Evolutionary conservation across 202 grass and related monocot species (phyloP).

Genomic region (Bolboschoenoplectus hybrid): DNA sequence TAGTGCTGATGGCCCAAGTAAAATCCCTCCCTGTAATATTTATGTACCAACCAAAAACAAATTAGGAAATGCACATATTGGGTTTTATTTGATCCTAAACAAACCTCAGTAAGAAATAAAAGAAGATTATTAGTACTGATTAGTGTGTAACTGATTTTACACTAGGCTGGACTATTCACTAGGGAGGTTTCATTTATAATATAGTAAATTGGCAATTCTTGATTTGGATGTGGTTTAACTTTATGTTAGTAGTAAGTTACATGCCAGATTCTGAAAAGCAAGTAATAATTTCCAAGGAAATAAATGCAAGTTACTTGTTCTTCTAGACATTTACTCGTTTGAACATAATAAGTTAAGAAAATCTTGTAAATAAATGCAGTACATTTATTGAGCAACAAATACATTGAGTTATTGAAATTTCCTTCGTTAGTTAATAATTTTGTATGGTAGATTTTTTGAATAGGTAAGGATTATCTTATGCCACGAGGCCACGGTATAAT

Average conservation of each 20-base stretch:
- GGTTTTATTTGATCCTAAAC: too few species aligned
- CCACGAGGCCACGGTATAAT: neutral
- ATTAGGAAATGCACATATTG: neutral
- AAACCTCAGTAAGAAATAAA: neutral
- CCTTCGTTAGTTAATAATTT: neutral
- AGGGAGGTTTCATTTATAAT: neutral
- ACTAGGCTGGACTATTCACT: neutral
- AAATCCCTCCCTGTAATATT: conserved; percentile 59
- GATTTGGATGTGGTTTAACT: neutral
- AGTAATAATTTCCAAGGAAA: too few species aligned
- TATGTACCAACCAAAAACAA: neutral
- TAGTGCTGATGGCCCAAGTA: conserved; percentile 74
- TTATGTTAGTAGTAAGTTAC: neutral
- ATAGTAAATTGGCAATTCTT: neutral
- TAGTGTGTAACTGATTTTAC: neutral
- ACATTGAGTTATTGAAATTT: neutral
- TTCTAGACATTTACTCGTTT: neutral
- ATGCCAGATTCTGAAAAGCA: neutral
- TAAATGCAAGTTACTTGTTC: conserved; percentile 12
- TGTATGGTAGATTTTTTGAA: neutral
- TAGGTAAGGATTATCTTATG: neutral
- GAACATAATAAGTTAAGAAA: neutral
- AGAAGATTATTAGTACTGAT: neutral
- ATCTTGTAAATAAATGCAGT: neutral
- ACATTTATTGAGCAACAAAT: neutral